phyloP scores from a whole-genome alignment of 768 basidiomycete species.

The Hydnum rufescens region DNA sequence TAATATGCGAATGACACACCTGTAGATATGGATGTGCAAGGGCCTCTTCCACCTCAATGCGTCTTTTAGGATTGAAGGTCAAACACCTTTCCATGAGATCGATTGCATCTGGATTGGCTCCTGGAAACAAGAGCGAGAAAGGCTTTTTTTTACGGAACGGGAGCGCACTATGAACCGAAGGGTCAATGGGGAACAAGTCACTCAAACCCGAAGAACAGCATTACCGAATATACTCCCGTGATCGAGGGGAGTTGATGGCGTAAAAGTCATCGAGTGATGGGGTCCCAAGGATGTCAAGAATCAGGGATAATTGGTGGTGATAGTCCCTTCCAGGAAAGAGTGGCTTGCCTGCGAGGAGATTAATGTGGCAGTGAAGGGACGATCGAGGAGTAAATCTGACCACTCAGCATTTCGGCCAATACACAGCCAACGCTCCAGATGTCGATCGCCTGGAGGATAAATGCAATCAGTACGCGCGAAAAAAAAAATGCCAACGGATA shows the following conservation, averaged over 20 bases:
- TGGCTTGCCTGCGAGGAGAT: conserved; percentile 35
- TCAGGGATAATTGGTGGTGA: conserved; percentile 88
- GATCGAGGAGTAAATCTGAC: background rate
- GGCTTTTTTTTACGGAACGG: conserved; percentile 80
- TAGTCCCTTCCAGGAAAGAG: conserved; percentile 88
- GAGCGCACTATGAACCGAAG: conserved; percentile 26
- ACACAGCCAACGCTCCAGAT: conserved; percentile 80
- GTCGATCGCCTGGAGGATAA: conserved; percentile 39
- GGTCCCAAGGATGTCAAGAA: conserved; percentile 91
- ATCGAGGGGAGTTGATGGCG: conserved; percentile 79
- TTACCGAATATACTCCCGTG: conserved; percentile 76
- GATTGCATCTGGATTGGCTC: conserved; percentile 56
- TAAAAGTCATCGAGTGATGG: conserved; percentile 96
- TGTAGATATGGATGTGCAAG: conserved; percentile 77
- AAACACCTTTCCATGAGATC: conserved; percentile 65
- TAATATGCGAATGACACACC: conserved; percentile 20
- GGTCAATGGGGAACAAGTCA: background rate
- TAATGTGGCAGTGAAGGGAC: background rate
- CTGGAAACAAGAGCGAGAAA: conserved; percentile 75
- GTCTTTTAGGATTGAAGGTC: conserved; percentile 68
- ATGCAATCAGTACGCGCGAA: background rate
- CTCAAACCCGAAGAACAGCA: background rate
- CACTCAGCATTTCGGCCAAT: conserved; percentile 90
- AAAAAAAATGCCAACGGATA: background rate
- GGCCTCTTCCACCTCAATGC: conserved; percentile 76